Conservation (phyloP, 2,329 filamentous ascomycete genomes). For the Mycogone perniciosa region DNA sequence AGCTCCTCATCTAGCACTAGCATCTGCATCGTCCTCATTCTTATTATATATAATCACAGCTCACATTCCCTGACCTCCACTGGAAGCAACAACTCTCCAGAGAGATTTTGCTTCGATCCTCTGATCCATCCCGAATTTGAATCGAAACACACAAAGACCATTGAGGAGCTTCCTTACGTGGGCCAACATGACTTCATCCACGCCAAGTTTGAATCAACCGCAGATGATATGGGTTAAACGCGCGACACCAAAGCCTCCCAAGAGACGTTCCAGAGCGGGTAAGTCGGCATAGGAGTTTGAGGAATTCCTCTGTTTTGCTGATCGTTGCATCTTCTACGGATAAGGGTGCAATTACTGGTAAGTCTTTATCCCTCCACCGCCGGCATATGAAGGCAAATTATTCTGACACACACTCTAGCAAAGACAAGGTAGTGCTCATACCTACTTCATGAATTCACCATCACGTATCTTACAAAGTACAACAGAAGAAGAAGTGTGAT, state of each 20-base stretch:
- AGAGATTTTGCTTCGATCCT: too few species aligned
- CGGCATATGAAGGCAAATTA: not conserved
- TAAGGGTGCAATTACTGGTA: slow-evolving; percentile 49
- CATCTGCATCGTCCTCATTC: not conserved
- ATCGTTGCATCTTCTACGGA: slow-evolving; percentile 3
- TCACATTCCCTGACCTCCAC: too few species aligned
- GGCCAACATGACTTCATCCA: slow-evolving; percentile 4
- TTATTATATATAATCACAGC: not conserved
- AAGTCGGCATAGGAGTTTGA: slow-evolving; percentile 23
- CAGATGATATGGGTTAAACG: slow-evolving; percentile 53
- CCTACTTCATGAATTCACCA: slow-evolving; percentile 2
- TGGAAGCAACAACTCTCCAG: too few species aligned
- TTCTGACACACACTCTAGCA: slow-evolving; percentile 30
- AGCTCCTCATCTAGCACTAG: not conserved
- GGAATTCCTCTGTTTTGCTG: not conserved
- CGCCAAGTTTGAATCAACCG: slow-evolving; percentile 55
- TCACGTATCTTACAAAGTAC: slow-evolving; percentile 9
- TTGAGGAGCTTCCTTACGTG: not conserved
- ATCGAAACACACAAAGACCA: too few species aligned
- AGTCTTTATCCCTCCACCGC: slow-evolving; percentile 18
- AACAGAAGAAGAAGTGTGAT: slow-evolving; percentile 54
- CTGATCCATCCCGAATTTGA: too few species aligned
- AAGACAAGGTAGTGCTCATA: slow-evolving; percentile 42
- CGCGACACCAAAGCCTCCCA: slow-evolving; percentile 52
- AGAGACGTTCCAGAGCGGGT: slow-evolving; percentile 55